Conservation (phyloP, 2,329 filamentous ascomycete genomes). For the Trichophaea hybrida region DNA sequence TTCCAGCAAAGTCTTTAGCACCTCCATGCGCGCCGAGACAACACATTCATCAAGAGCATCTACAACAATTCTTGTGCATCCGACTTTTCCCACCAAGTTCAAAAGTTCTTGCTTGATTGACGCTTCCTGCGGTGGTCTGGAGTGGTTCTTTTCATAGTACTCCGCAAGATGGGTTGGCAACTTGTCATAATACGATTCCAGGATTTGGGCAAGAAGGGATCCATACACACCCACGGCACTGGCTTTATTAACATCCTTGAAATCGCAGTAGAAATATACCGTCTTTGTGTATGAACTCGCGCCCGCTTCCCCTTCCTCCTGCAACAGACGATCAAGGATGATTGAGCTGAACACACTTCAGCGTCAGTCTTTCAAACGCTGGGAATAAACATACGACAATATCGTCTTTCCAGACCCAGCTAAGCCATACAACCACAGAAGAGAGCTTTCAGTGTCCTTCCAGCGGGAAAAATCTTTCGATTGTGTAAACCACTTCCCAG, state of each 20-base stretch:
- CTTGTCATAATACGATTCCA: not conserved
- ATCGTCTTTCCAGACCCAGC: not conserved
- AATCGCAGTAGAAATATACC: slow-evolving; percentile 16
- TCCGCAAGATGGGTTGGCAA: slow-evolving; percentile 4
- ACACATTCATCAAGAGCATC: slow-evolving; percentile 15
- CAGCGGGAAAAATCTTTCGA: not conserved
- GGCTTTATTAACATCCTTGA: slow-evolving; percentile 7
- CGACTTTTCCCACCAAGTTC: not conserved
- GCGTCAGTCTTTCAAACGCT: no score
- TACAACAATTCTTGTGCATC: slow-evolving; percentile 3
- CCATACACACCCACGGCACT: slow-evolving; percentile 4
- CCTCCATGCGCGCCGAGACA: not conserved
- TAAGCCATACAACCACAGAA: not conserved
- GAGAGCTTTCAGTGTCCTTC: not conserved
- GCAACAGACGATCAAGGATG: slow-evolving; percentile 9
- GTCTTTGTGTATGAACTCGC: not conserved
- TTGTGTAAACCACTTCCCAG: not conserved
- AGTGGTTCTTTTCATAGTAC: not conserved
- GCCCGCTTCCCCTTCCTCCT: slow-evolving; percentile 2
- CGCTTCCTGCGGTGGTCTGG: not conserved
- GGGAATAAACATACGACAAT: not conserved
- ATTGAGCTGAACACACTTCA: slow-evolving; percentile 5
- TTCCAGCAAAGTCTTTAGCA: not conserved
- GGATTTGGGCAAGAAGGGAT: slow-evolving; percentile 11
- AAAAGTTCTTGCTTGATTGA: not conserved